A percentile compares a stretch with the other conserved stretches of the same genome.
Evolutionary conservation across 176 grass and related monocot species (phyloP).

Genomic region (Puya raimondii): DNA sequence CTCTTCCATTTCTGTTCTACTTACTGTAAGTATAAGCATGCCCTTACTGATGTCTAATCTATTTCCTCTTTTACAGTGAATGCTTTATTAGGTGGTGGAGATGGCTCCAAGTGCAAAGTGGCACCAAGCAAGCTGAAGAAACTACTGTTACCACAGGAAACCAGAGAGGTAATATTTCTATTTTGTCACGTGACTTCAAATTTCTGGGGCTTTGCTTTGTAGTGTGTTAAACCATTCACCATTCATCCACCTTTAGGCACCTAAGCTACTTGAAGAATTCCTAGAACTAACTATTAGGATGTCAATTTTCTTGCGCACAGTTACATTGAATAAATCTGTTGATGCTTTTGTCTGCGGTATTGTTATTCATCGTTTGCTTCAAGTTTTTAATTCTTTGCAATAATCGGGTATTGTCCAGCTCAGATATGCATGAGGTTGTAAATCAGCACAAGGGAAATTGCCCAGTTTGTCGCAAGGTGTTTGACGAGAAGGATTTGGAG

Average conservation of each 20-base stretch:
- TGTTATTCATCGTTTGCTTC: neutral
- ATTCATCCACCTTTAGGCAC: neutral
- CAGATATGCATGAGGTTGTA: slow-evolving; percentile 29
- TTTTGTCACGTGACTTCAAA: neutral
- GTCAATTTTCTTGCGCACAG: neutral
- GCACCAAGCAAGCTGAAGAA: slow-evolving; percentile 18
- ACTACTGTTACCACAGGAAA: slow-evolving; percentile 19
- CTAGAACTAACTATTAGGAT: neutral
- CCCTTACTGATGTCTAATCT: slow-evolving; percentile 12
- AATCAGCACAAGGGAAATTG: slow-evolving; percentile 74
- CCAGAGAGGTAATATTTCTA: slow-evolving; percentile 16
- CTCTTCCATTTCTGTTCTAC: neutral
- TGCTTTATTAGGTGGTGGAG: slow-evolving; percentile 86
- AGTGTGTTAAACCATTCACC: neutral
- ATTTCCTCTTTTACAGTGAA: slow-evolving; percentile 41
- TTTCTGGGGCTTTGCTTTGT: neutral
- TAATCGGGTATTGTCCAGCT: slow-evolving; percentile 30
- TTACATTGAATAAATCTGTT: neutral
- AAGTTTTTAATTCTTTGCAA: slow-evolving; percentile 29
- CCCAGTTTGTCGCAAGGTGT: slow-evolving; percentile 87
- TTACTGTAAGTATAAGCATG: neutral
- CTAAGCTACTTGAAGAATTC: neutral
- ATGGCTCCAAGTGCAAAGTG: slow-evolving; percentile 51
- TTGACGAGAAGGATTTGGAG: slow-evolving; percentile 87
- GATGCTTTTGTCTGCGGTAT: too few relatives aligned